phyloP scores from a whole-genome alignment of 2,329 filamentous ascomycete species.

The Salinomyces thailandicus region DNA sequence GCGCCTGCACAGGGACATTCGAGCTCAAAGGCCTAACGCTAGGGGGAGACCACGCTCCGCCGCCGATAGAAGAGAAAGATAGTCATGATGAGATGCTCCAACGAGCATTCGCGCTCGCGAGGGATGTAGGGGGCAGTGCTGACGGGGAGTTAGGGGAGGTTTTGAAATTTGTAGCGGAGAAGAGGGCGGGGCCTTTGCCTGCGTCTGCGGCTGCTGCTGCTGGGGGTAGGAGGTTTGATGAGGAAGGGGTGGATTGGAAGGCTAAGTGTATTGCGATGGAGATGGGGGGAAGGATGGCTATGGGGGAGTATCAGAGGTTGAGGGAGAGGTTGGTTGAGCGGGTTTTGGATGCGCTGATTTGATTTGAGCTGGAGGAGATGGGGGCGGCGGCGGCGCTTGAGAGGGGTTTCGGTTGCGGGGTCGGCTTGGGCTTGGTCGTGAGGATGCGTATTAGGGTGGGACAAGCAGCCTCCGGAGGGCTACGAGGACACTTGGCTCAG shows the following conservation, averaged over 20 bases:
- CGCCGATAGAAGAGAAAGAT: conserved; percentile 2
- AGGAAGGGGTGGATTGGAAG: conserved; percentile 24
- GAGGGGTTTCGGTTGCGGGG: too few relatives aligned
- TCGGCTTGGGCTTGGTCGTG: too few relatives aligned
- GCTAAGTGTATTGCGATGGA: conserved; percentile 21
- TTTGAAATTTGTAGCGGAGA: neutral
- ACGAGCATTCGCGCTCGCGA: conserved; percentile 10
- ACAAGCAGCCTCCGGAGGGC: too few relatives aligned
- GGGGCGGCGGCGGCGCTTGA: too few relatives aligned
- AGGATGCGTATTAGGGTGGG: too few relatives aligned
- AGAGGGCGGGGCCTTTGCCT: neutral
- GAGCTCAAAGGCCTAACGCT: conserved; percentile 30
- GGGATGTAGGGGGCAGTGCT: conserved; percentile 7
- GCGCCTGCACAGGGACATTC: conserved; percentile 33
- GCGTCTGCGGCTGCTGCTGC: too few relatives aligned
- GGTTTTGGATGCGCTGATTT: neutral
- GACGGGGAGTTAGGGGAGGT: neutral
- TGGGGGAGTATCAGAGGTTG: conserved; percentile 23
- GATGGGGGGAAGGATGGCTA: conserved; percentile 21
- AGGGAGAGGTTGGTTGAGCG: conserved; percentile 5
- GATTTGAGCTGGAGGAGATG: too few relatives aligned
- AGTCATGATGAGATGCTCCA: conserved; percentile 17
- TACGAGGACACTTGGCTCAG: too few relatives aligned
- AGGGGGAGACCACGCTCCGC: neutral
- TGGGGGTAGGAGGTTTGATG: neutral